Percentiles rank a stretch among this genome's conserved stretches.
phyloP scores from a whole-genome alignment of 192 early-diverging fungal genomes.

The Spizellomyces sp. region DNA sequence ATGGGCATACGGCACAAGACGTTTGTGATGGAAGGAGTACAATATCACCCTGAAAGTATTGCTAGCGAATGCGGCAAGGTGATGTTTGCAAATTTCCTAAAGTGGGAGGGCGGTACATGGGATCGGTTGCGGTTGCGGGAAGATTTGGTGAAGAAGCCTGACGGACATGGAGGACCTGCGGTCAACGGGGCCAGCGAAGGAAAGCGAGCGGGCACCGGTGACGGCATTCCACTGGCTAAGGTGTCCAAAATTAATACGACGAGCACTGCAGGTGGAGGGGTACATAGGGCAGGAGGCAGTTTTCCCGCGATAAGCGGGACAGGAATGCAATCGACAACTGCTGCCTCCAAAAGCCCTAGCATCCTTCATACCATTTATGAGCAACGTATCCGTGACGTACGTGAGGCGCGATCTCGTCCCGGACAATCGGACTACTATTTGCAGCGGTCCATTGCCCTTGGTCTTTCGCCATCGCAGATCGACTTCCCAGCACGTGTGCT shows the following conservation, averaged over 20 bases:
- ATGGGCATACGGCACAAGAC: constrained; percentile 95
- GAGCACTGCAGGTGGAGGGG: constrained; percentile 23
- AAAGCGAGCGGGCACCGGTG: constrained; percentile 6
- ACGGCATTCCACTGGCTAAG: constrained; percentile 45
- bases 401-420: constrained; percentile 65
- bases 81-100: constrained; percentile 91
- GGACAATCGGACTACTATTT: constrained; percentile 74
- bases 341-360: constrained; percentile 13
- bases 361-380: constrained; percentile 84
- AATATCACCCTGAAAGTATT: constrained; percentile 98
- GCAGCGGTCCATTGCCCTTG: constrained; percentile 64
- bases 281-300: background rate
- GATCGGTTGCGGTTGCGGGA: constrained; percentile 45
- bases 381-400: constrained; percentile 82
- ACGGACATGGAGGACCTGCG: background rate
- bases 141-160: constrained; percentile 16
- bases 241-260: constrained; percentile 60
- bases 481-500: constrained; percentile 77
- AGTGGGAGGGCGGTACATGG: constrained; percentile 87
- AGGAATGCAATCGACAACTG: constrained; percentile 8
- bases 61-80: constrained; percentile 86
- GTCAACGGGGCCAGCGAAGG: background rate
- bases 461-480: constrained; percentile 74
- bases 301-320: background rate
- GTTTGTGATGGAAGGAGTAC: constrained; percentile 92